Evolutionary conservation across 1,284 basidiomycete species (phyloP), one percentile per base, ranked within the genome.

Genomic region (Irpex sp.): DNA sequence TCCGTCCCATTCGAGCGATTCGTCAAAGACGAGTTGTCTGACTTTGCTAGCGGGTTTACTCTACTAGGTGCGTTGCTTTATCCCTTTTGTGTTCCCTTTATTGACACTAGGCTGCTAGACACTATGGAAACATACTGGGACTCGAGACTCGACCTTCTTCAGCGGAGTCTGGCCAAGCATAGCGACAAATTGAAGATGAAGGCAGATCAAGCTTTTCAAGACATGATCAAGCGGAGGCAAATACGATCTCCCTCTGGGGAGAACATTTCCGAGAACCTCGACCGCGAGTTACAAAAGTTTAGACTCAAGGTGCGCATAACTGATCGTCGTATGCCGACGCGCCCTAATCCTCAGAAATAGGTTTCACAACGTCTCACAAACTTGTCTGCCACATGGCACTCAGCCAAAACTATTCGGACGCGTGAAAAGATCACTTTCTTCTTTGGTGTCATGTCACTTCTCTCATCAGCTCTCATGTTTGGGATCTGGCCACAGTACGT

Each of bases 81-180:
- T 26, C 36, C 56, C 31, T 52, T 11, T 52, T 57, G 4, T 51
- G 19, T 52, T 13, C 15, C 5, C 58, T 15, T 44, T 6, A 49
- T 36, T 47, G 60, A 61, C 62, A 62, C 61, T 62, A 58, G 37
- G 31, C 68, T 26, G 40, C 21, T 47, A 92, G 91, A 93, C 73
- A 93, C 92, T n/a, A 80, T 94, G 75, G 92, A 95, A 75, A 95
- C 93, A 0, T 95, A 89, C 73, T 93, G 92, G 70, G 94, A 97
- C 76, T 94, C 95, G 2, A 88, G 93, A 67, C 80, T 97, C 66
- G 96, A 97, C 75, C 84, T 97, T 1, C 79, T 96, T 44, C 94
- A 97, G 72, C 87, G 96, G 47, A 87, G 88, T 62, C 84, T 96
- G 38, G 90, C 93, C 75, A 94, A 92, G 63, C 93, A 94, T 69